Percentiles rank a stretch among this genome's conserved stretches.
Conservation (phyloP, 768 basidiomycete species). For the Mycena olivaceomarginata region DNA sequence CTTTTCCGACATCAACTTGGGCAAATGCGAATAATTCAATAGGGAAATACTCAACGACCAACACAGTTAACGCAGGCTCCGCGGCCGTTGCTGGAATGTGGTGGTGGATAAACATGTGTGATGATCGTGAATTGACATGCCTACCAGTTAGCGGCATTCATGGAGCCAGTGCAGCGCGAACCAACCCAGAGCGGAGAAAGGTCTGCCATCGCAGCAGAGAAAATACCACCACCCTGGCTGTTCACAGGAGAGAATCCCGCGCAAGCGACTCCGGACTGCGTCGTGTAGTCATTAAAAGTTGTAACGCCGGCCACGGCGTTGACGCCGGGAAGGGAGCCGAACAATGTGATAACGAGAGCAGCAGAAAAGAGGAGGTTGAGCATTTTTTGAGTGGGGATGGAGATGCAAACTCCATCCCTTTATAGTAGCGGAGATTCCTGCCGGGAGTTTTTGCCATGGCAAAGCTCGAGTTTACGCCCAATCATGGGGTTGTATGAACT, state of each 20-base stretch:
- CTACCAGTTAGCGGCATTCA: constrained; percentile 46
- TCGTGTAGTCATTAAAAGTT: constrained; percentile 46
- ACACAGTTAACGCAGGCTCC: constrained; percentile 52
- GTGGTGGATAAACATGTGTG: not conserved
- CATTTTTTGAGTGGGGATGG: no score
- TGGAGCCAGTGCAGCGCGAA: constrained; percentile 50
- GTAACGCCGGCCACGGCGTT: constrained; percentile 46
- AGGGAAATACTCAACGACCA: no score
- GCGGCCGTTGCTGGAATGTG: constrained; percentile 45
- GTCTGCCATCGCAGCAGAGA: constrained; percentile 56
- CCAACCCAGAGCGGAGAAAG: constrained; percentile 56
- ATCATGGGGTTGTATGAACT: no score
- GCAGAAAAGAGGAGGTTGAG: constrained; percentile 15
- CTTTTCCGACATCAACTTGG: no score
- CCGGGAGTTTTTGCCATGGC: no score
- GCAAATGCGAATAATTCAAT: no score
- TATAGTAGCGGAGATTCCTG: no score
- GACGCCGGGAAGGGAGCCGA: constrained; percentile 23
- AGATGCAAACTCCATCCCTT: no score
- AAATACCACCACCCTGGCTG: constrained; percentile 53
- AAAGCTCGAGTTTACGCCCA: no score
- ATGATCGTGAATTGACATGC: not conserved
- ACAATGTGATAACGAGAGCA: not conserved
- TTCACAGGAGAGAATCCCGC: constrained; percentile 52
- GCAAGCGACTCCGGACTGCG: constrained; percentile 40